These are phyloP conservation scores for Sistotremastrum niveocremeum DNA, from an alignment of 768 basidiomycete species.

Conservation along the genomic window DNA sequence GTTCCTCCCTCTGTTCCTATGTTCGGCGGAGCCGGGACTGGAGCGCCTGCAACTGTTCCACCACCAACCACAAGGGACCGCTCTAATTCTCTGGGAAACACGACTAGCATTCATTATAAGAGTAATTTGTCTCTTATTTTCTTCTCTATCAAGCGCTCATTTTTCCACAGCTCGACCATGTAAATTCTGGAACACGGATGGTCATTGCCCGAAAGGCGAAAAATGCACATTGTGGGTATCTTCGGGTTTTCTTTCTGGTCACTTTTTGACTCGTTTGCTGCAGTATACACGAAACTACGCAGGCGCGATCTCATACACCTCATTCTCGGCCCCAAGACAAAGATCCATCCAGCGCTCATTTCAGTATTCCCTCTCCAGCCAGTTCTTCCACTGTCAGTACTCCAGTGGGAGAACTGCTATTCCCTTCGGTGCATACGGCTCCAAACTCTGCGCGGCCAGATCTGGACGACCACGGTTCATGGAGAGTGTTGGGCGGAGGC, in stretches of 20 bases:
- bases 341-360: conserved; percentile 5
- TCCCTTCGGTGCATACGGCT: conserved; percentile 17
- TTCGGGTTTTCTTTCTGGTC: background rate
- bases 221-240: conserved; percentile 45
- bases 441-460: conserved; percentile 24
- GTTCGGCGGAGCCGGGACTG: background rate
- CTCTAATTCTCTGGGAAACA: background rate
- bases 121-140: conserved; percentile 18
- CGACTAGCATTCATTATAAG: conserved; percentile 20
- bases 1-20: conserved; percentile 12
- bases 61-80: conserved; percentile 21
- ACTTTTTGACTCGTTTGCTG: conserved; percentile 1
- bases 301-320: background rate
- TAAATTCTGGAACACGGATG: conserved; percentile 35
- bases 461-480: conserved; percentile 48
- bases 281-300: conserved; percentile 5
- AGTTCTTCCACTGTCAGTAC: background rate
- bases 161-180: conserved; percentile 43
- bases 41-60: conserved; percentile 22
- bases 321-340: conserved; percentile 4
- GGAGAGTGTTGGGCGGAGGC: conserved; percentile 70
- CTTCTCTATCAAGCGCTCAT: background rate
- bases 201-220: conserved; percentile 37
- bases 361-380: conserved; percentile 4
- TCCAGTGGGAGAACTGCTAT: conserved; percentile 1